phyloP scores from a whole-genome alignment of 108 stramenopile species.

The Skeletonema tropicum region DNA sequence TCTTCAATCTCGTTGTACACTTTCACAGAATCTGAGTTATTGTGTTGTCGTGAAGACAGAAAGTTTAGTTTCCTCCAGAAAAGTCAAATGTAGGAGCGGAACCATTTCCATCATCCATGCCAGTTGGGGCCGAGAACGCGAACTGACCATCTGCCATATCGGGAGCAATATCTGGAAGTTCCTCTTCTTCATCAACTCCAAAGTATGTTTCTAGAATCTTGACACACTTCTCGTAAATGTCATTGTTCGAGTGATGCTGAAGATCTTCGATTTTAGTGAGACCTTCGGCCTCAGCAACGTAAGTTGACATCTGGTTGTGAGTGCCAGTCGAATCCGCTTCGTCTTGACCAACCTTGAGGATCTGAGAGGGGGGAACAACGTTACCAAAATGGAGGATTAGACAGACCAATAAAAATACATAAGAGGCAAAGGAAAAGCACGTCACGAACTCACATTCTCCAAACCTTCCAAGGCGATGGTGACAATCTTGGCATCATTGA shows the following conservation, averaged over 20 bases:
- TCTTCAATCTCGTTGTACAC: not conserved
- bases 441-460: slow-evolving; percentile 78
- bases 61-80: slow-evolving; percentile 21
- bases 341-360: slow-evolving; percentile 95
- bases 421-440: slow-evolving; percentile 4
- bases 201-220: slow-evolving; percentile 94
- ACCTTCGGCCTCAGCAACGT: slow-evolving; percentile 93
- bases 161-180: slow-evolving; percentile 75
- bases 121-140: slow-evolving; percentile 63
- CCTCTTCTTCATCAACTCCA: slow-evolving; percentile 92
- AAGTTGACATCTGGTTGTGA: slow-evolving; percentile 92
- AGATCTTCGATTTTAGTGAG: slow-evolving; percentile 93
- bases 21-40: not conserved
- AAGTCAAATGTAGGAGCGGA: slow-evolving; percentile 45
- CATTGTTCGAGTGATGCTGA: slow-evolving; percentile 93
- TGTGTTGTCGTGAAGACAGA: not conserved
- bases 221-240: slow-evolving; percentile 92
- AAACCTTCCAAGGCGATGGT: slow-evolving; percentile 97
- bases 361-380: slow-evolving; percentile 36
- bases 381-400: not conserved
- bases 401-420: not conserved
- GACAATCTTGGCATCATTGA: slow-evolving; percentile 95
- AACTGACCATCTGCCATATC: slow-evolving; percentile 68
- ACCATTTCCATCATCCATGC: slow-evolving; percentile 34
- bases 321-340: slow-evolving; percentile 78